Conservation (phyloP, 2,329 filamentous ascomycete genomes). For the Aspergillus chevalieri region DNA sequence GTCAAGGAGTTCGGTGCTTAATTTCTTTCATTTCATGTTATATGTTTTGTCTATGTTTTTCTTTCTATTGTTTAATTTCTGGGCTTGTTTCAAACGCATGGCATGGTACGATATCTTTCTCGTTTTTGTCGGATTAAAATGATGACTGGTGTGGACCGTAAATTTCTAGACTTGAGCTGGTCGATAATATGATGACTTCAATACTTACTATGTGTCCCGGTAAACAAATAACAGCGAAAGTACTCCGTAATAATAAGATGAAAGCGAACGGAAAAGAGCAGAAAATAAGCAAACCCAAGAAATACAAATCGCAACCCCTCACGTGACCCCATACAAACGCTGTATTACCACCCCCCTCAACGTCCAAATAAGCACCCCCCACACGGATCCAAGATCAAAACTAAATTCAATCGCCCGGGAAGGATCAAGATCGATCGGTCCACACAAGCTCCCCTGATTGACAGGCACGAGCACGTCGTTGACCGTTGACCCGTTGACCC, state of each 20-base stretch:
- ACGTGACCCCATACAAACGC: constrained; percentile 7
- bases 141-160: constrained; percentile 13
- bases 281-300: background rate
- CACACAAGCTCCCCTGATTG: too few relatives aligned
- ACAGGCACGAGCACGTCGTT: too few relatives aligned
- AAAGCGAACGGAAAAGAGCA: constrained; percentile 2
- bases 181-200: background rate
- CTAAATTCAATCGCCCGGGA: too few relatives aligned
- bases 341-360: background rate
- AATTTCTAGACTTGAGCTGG: background rate
- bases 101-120: constrained; percentile 31
- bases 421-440: background rate
- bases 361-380: background rate
- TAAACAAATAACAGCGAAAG: background rate
- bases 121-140: constrained; percentile 12
- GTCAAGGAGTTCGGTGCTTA: constrained; percentile 54
- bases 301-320: background rate
- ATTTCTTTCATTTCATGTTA: constrained; percentile 19
- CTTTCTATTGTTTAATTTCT: constrained; percentile 20
- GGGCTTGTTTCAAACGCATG: constrained; percentile 31
- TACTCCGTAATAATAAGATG: background rate
- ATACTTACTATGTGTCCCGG: background rate
- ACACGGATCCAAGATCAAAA: background rate
- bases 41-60: constrained; percentile 19
- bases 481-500: too few relatives aligned